A percentile compares a stretch with the other conserved stretches of the same genome.
Evolutionary conservation across 1,284 basidiomycete genomes (phyloP).

Genomic region (Megacollybia platyphylla): DNA sequence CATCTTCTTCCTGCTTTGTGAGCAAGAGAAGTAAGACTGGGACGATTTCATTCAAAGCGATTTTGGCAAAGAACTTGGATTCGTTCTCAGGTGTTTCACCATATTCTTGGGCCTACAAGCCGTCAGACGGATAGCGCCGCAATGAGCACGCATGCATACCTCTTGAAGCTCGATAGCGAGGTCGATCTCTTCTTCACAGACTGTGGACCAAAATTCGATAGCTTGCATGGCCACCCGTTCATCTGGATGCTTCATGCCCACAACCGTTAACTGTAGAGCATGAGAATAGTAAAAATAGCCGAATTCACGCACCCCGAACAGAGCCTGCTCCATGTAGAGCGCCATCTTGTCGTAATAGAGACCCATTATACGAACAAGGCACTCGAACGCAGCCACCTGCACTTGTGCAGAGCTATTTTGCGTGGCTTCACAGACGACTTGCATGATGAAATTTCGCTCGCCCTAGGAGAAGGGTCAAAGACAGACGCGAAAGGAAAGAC

Average conservation of each 20-base stretch:
- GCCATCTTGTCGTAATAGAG: conserved; percentile 99
- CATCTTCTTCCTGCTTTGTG: conserved; percentile 91
- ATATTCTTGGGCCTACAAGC: conserved; percentile 70
- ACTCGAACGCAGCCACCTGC: conserved; percentile 91
- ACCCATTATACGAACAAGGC: conserved; percentile 93
- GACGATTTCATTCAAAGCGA: conserved; percentile 88
- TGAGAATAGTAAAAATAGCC: conserved; percentile 3
- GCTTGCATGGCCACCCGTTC: conserved; percentile 92
- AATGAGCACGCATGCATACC: conserved; percentile 26
- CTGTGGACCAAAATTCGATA: conserved; percentile 99
- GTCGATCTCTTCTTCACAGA: conserved; percentile 96
- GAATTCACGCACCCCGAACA: conserved; percentile 74
- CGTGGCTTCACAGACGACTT: conserved; percentile 98
- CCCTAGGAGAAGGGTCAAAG: conserved; percentile 39
- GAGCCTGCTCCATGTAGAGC: conserved; percentile 98
- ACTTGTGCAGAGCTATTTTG: conserved; percentile 73
- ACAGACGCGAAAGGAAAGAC: conserved; percentile 7
- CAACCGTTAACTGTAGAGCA: conserved; percentile 72
- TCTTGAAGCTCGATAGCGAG: conserved; percentile 88
- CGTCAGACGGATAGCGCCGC: not conserved
- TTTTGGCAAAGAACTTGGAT: conserved; percentile 87
- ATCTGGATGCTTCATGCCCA: conserved; percentile 94
- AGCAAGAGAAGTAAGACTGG: conserved; percentile 87
- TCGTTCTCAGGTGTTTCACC: conserved; percentile 84
- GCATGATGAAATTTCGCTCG: conserved; percentile 99